Evolutionary conservation across 2,329 filamentous ascomycete species (phyloP), one percentile per base, ranked within the genome.

Genomic region (Nigrograna mackinnonii): DNA sequence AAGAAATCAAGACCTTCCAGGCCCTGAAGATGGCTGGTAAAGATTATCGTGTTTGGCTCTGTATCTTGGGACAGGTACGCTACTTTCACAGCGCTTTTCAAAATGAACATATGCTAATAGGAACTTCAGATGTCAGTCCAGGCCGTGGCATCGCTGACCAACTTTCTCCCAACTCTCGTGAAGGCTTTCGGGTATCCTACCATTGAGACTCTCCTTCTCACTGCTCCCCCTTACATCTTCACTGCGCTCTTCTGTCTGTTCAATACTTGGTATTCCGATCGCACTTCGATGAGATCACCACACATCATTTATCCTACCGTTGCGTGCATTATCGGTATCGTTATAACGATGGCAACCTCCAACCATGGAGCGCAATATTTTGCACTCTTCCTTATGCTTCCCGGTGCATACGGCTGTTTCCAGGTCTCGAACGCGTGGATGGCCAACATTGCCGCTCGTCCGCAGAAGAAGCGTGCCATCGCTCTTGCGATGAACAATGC

Each of bases 371-470:
- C 20, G 6, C 7, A 22, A 7, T 38, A 26, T 19, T 38, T 38
- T 5, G 35, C 35, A 6, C 20, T 38, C 13, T 38, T 26, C 17
- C 22, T 38, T 9, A 38, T 38, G 22, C 22, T 38, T 2, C 35
- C 35, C 28, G 22, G 22, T 12, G 22, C 35, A 13, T 38, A 38
- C 22, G 19, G 35, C 19, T 38, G 35, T 17, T 38, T 38, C 35
- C 35, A 38, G 20, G 22, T 38, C 7, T 38, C 35, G 20, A 38
- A 38, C 22, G 35, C 35, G 6, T 38, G 35, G 35, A 38, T 38
- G 35, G 35, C 35, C 12, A 38, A 38, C 17, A 38, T 26, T 18
- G 35, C 35, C 13, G 35, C 22, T 28, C 20, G 35, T 13, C 22
- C 22, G 2, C 35, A 38, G 22, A 38, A 28, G 22, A 38, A 38